These are phyloP conservation scores for Emergomyces africanus DNA, from an alignment of 2,329 filamentous ascomycete species.

Conservation along the genomic window DNA sequence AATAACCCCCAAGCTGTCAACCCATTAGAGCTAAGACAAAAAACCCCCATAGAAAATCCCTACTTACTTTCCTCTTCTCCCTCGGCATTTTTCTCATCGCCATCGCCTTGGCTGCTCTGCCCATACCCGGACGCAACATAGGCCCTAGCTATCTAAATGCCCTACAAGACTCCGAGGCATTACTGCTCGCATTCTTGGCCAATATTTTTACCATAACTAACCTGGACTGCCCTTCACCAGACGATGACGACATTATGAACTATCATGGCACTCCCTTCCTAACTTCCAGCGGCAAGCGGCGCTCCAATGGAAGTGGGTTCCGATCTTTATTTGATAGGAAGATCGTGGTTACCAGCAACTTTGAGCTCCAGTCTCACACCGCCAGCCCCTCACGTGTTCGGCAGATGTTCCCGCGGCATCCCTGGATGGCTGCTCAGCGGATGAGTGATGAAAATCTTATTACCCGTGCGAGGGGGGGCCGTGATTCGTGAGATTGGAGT, in stretches of 20 bases:
- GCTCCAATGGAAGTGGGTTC: neutral
- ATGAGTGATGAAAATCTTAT: neutral
- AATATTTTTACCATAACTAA: slow-evolving; percentile 26
- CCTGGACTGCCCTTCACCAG: slow-evolving; percentile 5
- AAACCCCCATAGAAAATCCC: slow-evolving; percentile 14
- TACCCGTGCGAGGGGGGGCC: neutral
- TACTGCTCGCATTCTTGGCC: slow-evolving; percentile 22
- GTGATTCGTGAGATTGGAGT: neutral
- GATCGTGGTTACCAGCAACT: slow-evolving; percentile 1
- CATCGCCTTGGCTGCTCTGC: slow-evolving; percentile 28
- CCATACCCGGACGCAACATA: slow-evolving; percentile 25
- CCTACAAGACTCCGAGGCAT: slow-evolving; percentile 29
- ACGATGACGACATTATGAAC: slow-evolving; percentile 5
- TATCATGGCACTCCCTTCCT: neutral
- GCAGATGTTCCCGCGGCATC: slow-evolving; percentile 1
- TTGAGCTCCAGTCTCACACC: neutral
- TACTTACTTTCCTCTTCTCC: slow-evolving; percentile 23
- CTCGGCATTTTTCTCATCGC: slow-evolving; percentile 30
- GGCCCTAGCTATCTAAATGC: slow-evolving; percentile 26
- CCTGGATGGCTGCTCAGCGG: neutral
- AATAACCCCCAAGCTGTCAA: neutral
- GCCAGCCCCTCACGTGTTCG: neutral
- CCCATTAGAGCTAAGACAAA: neutral
- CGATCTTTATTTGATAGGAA: neutral
- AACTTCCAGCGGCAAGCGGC: neutral